Conservation (phyloP, 129 eudicot species). For the Oenanthe sinensis region DNA sequence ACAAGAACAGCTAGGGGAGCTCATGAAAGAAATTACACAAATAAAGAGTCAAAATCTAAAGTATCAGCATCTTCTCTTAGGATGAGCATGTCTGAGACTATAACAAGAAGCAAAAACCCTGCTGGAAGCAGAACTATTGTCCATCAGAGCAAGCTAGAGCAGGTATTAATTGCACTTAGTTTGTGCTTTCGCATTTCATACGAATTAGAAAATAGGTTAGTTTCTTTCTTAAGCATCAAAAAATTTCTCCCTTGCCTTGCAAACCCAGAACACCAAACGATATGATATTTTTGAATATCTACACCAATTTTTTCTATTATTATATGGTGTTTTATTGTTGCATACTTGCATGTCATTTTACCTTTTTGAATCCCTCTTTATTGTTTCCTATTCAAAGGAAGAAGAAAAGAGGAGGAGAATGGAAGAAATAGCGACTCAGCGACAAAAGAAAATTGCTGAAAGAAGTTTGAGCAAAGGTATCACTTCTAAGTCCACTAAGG, state of each 20-base stretch:
- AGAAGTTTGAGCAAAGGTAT: conserved; percentile 47
- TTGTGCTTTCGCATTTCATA: not conserved
- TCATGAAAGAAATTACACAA: conserved; percentile 23
- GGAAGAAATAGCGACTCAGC: conserved; percentile 56
- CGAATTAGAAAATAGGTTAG: not conserved
- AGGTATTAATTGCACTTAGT: conserved; percentile 37
- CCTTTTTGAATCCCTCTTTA: conserved; percentile 9
- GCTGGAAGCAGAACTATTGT: conserved; percentile 28
- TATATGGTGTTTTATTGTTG: not conserved
- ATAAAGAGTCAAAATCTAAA: conserved; percentile 44
- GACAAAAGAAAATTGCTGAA: conserved; percentile 79
- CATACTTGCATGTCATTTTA: conserved; percentile 7
- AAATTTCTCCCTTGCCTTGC: not conserved
- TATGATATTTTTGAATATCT: not conserved
- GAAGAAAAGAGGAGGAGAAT: conserved; percentile 70
- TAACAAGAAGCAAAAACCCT: conserved; percentile 30
- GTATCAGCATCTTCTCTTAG: conserved; percentile 27
- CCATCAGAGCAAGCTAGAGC: conserved; percentile 42
- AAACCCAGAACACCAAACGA: not conserved
- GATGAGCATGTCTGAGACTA: conserved; percentile 30
- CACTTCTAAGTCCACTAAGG: conserved; percentile 20
- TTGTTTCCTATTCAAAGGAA: conserved; percentile 33
- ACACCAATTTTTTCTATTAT: no score
- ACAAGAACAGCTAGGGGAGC: conserved; percentile 18
- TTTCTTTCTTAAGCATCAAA: not conserved